Conservation (phyloP, 257 asterid species). For the Petrea volubilis region DNA sequence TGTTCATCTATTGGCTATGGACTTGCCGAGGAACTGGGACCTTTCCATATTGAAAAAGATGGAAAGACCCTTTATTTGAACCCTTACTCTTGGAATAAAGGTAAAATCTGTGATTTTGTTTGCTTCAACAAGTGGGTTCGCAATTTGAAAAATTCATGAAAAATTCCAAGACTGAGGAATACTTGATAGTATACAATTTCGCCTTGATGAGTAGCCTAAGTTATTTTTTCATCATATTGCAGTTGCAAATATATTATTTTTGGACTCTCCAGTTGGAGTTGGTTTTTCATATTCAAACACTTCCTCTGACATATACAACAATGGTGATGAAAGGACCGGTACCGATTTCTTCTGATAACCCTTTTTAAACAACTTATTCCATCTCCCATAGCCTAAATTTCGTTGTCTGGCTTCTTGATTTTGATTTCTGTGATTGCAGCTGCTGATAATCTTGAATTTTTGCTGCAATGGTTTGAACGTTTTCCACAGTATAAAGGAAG, state of each 20-base stretch:
- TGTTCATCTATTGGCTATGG: conserved; percentile 95
- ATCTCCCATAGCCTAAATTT: conserved; percentile 1
- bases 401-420: conserved; percentile 23
- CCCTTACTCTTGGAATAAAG: conserved; percentile 91
- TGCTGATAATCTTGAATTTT: conserved; percentile 68
- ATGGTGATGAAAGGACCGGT: conserved; percentile 94
- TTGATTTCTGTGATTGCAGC: conserved; percentile 53
- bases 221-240: conserved; percentile 25
- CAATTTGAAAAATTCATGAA: background rate
- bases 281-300: conserved; percentile 93
- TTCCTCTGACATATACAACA: conserved; percentile 66
- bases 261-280: conserved; percentile 97
- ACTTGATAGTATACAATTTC: background rate
- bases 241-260: conserved; percentile 85
- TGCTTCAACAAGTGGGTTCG: background rate
- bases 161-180: background rate
- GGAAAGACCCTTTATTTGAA: conserved; percentile 86
- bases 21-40: conserved; percentile 94
- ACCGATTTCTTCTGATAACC: conserved; percentile 7
- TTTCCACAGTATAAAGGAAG: conserved; percentile 87
- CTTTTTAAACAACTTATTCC: background rate
- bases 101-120: conserved; percentile 33
- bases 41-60: conserved; percentile 90
- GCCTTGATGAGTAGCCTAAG: conserved; percentile 17
- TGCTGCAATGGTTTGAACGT: conserved; percentile 80